A percentile compares a stretch with the other conserved stretches of the same genome.
Evolutionary conservation across 257 asterid genomes (phyloP).

Genomic region (Echium plantagineum): DNA sequence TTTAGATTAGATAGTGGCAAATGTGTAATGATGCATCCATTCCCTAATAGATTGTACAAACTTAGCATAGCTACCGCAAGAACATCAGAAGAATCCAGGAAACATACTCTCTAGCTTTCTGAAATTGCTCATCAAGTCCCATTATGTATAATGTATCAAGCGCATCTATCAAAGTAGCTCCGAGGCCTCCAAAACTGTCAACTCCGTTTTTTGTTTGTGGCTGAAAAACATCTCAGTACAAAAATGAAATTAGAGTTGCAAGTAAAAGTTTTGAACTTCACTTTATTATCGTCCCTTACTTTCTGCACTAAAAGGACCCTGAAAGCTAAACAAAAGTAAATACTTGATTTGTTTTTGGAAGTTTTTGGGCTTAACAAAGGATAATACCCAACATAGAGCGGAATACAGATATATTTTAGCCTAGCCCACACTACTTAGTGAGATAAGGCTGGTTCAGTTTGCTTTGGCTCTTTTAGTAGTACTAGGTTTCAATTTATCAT

Average conservation of each 20-base stretch:
- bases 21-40: neutral
- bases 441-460: too few species aligned
- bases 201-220: constrained; percentile 85
- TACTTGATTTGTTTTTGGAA: too few species aligned
- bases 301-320: too few species aligned
- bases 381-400: too few species aligned
- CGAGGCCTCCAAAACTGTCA: constrained; percentile 99
- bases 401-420: too few species aligned
- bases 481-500: too few species aligned
- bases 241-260: constrained; percentile 9
- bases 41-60: neutral
- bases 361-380: too few species aligned
- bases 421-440: too few species aligned
- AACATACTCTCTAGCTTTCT: constrained; percentile 91
- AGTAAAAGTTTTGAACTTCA: constrained; percentile 3
- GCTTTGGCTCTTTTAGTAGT: too few species aligned
- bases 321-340: too few species aligned
- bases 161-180: constrained; percentile 92
- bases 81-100: neutral
- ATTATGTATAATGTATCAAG: constrained; percentile 92
- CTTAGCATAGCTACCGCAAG: neutral
- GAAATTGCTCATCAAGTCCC: constrained; percentile 96
- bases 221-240: constrained; percentile 30
- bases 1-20: neutral
- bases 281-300: neutral